phyloP scores from a whole-genome alignment of 1,284 basidiomycete species.

The Rhodotorula mucilaginosa region DNA sequence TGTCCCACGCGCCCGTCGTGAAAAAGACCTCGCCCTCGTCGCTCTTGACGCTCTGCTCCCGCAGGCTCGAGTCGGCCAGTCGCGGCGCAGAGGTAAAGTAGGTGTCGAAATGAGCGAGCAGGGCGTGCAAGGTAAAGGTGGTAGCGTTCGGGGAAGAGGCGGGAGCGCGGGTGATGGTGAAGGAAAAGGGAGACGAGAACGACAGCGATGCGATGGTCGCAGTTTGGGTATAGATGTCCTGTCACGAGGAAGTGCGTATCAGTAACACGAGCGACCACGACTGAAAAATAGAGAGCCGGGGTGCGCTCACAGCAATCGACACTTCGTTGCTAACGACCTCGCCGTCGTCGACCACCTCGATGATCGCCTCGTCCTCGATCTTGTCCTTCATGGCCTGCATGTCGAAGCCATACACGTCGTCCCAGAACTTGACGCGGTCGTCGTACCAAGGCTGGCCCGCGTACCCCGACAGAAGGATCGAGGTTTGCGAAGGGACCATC shows the following conservation, averaged over 20 bases:
- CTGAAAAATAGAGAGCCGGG: not conserved
- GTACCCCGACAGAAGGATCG: slow-evolving; percentile 78
- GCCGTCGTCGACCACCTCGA: slow-evolving; percentile 71
- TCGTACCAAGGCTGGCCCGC: slow-evolving; percentile 71
- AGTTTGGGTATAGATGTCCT: slow-evolving; percentile 70
- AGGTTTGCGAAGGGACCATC: slow-evolving; percentile 88
- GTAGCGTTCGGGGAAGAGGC: slow-evolving; percentile 64
- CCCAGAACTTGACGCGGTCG: slow-evolving; percentile 84
- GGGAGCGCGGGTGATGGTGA: slow-evolving; percentile 61
- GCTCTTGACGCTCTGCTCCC: slow-evolving; percentile 9
- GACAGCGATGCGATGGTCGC: slow-evolving; percentile 70
- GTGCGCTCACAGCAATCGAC: slow-evolving; percentile 61
- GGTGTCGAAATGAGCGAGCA: slow-evolving; percentile 91
- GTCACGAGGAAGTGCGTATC: not conserved
- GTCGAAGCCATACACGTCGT: slow-evolving; percentile 86
- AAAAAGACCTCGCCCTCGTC: slow-evolving; percentile 68
- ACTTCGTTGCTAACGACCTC: slow-evolving; percentile 67
- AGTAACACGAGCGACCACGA: too few relatives aligned
- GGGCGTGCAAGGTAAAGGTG: slow-evolving; percentile 68
- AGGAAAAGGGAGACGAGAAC: slow-evolving; percentile 70
- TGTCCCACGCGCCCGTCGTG: slow-evolving; percentile 82
- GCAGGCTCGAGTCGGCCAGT: slow-evolving; percentile 49
- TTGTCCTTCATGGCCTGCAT: slow-evolving; percentile 71
- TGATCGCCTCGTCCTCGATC: slow-evolving; percentile 72
- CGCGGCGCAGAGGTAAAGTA: slow-evolving; percentile 65